Evolutionary conservation across 139 green algal genomes (phyloP).

Genomic region (Asterochloris sp.): DNA sequence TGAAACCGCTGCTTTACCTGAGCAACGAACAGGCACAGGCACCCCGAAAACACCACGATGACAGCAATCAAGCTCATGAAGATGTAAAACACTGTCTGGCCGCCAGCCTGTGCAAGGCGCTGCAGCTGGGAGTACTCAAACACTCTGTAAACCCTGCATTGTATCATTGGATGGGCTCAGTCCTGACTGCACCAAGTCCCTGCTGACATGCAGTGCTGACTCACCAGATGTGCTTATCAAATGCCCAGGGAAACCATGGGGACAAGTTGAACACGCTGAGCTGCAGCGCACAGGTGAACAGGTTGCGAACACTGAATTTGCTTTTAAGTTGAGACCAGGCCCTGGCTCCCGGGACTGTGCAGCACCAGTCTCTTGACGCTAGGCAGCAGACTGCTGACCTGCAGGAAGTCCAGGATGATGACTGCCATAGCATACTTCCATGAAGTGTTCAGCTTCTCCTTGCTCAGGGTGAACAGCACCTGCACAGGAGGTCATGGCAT

Average conservation of each 20-base stretch:
- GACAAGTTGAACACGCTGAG: constrained; percentile 11
- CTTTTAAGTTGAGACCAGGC: not conserved
- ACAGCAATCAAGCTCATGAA: constrained; percentile 10
- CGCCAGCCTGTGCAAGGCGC: constrained; percentile 3
- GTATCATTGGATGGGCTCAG: not conserved
- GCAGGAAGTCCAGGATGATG: constrained; percentile 2
- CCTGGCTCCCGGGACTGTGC: not conserved
- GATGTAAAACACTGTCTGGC: constrained; percentile 8
- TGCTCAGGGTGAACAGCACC: constrained; percentile 3
- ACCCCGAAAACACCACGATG: constrained; percentile 11
- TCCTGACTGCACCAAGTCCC: not conserved
- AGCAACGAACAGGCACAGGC: constrained; percentile 8
- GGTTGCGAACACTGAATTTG: not conserved
- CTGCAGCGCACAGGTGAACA: not conserved
- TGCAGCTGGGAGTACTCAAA: constrained; percentile 9
- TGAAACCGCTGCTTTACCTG: too few relatives aligned
- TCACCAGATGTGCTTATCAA: constrained; percentile 6
- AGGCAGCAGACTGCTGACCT: not conserved
- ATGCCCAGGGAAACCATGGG: constrained; percentile 7
- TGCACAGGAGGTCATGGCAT: not conserved
- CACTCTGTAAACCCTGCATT: constrained; percentile 3
- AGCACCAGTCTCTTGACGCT: not conserved
- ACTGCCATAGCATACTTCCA: constrained; percentile 19
- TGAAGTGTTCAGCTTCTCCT: constrained; percentile 14
- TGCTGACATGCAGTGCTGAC: not conserved